Evolutionary conservation across 1,284 basidiomycete genomes (phyloP).

Genomic region (Bjerkandera adusta): DNA sequence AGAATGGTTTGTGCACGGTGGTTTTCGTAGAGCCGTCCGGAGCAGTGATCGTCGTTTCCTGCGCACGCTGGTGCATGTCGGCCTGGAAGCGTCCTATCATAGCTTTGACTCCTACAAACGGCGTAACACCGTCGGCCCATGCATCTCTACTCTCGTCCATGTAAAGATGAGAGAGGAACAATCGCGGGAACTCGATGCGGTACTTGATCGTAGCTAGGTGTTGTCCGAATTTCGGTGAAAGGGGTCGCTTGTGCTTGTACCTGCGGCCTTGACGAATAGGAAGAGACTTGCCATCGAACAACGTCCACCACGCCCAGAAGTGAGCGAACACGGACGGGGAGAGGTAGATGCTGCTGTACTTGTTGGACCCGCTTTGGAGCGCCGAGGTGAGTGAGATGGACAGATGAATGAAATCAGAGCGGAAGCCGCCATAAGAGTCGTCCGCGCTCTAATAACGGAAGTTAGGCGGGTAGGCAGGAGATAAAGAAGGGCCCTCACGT

Average conservation of each 20-base stretch:
- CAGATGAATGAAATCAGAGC: slow-evolving; percentile 94
- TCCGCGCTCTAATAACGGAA: slow-evolving; percentile 22
- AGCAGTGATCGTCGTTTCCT: slow-evolving; percentile 65
- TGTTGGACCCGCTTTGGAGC: slow-evolving; percentile 25
- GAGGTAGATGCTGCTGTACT: slow-evolving; percentile 80
- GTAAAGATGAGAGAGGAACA: slow-evolving; percentile 90
- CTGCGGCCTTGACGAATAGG: slow-evolving; percentile 87
- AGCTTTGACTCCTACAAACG: slow-evolving; percentile 84
- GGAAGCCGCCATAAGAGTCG: slow-evolving; percentile 89
- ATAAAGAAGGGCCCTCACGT: slow-evolving; percentile 42
- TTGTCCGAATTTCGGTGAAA: slow-evolving; percentile 87
- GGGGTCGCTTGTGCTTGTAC: slow-evolving; percentile 69
- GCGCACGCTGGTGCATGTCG: slow-evolving; percentile 92
- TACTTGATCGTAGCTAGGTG: slow-evolving; percentile 95
- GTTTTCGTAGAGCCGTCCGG: slow-evolving; percentile 50
- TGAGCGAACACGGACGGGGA: slow-evolving; percentile 87
- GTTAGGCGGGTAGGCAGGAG: background rate
- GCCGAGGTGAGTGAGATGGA: slow-evolving; percentile 82
- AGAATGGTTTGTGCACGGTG: slow-evolving; percentile 83
- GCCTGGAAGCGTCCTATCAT: slow-evolving; percentile 81
- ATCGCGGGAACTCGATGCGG: slow-evolving; percentile 72
- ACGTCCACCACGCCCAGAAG: slow-evolving; percentile 90
- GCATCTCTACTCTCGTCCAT: slow-evolving; percentile 74
- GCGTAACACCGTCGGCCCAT: slow-evolving; percentile 78
- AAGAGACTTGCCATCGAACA: slow-evolving; percentile 84